Conservation (phyloP, 345 rosid species). For the Rhizophora apiculata region DNA sequence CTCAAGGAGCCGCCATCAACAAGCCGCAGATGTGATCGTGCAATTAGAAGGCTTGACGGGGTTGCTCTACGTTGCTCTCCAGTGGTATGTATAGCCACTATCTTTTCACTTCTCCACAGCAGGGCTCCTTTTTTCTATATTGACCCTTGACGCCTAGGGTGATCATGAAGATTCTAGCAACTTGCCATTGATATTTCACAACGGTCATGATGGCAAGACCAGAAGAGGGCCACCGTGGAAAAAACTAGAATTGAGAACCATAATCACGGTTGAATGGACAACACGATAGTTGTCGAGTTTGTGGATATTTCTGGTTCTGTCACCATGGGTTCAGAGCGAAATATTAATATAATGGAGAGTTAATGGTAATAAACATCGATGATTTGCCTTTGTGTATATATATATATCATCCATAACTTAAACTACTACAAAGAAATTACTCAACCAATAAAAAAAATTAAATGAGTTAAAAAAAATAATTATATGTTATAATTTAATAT, state of each 20-base stretch:
- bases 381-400: too few species aligned
- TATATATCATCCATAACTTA: too few species aligned
- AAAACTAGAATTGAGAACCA: not conserved
- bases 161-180: slow-evolving; percentile 25
- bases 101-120: slow-evolving; percentile 40
- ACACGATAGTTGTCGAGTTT: not conserved
- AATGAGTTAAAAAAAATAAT: too few species aligned
- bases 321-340: too few species aligned
- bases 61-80: slow-evolving; percentile 31
- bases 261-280: not conserved
- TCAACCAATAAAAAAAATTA: too few species aligned
- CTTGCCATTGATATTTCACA: slow-evolving; percentile 6
- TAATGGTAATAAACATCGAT: too few species aligned
- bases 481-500: too few species aligned
- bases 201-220: not conserved
- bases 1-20: not conserved
- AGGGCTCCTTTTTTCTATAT: slow-evolving; percentile 32
- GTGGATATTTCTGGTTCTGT: too few species aligned
- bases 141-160: slow-evolving; percentile 31
- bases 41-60: slow-evolving; percentile 33
- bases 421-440: too few species aligned
- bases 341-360: too few species aligned
- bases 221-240: not conserved
- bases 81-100: not conserved
- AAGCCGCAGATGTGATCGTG: not conserved